Percentiles rank a stretch among this genome's conserved stretches.
Conservation (phyloP, 352 stramenopile genomes). For the Pythium aphanidermatum region DNA sequence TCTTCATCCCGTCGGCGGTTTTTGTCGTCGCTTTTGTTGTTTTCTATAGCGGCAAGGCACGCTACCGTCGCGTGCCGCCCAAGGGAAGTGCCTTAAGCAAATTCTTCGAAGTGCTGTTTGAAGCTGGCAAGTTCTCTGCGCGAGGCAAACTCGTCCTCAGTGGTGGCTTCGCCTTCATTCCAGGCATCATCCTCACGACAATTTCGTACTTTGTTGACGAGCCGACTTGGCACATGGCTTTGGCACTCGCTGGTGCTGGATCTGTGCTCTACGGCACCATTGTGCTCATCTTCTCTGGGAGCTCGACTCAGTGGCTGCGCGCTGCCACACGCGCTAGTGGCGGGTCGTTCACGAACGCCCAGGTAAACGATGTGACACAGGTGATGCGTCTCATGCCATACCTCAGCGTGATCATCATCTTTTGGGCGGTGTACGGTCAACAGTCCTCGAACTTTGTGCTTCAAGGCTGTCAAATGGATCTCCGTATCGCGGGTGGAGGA, state of each 20-base stretch:
- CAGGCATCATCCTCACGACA: conserved; percentile 76
- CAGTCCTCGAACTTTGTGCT: conserved; percentile 83
- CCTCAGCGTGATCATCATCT: conserved; percentile 79
- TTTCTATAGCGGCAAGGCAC: conserved; percentile 63
- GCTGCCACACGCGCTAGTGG: conserved; percentile 40
- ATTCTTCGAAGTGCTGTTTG: conserved; percentile 64
- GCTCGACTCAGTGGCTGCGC: conserved; percentile 57
- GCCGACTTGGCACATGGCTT: conserved; percentile 40
- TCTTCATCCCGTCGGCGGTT: conserved; percentile 73
- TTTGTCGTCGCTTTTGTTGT: conserved; percentile 75
- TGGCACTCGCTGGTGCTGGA: conserved; percentile 48
- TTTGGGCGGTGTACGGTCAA: conserved; percentile 82
- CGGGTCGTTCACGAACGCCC: conserved; percentile 40
- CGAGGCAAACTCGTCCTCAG: conserved; percentile 74
- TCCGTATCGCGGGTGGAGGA: conserved; percentile 49
- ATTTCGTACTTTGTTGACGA: conserved; percentile 79
- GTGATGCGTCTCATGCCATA: conserved; percentile 77
- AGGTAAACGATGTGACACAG: conserved; percentile 72
- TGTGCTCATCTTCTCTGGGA: conserved; percentile 66
- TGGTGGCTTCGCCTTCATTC: conserved; percentile 59
- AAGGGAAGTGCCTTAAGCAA: conserved; percentile 71
- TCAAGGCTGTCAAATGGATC: conserved; percentile 89
- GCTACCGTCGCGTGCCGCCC: conserved; percentile 67
- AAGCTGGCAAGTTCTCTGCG: conserved; percentile 47
- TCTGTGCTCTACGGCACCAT: conserved; percentile 66